Percentiles rank a stretch among this genome's conserved stretches.
Conservation (phyloP, 495 filamentous ascomycete species). For the Podospora sp. region DNA sequence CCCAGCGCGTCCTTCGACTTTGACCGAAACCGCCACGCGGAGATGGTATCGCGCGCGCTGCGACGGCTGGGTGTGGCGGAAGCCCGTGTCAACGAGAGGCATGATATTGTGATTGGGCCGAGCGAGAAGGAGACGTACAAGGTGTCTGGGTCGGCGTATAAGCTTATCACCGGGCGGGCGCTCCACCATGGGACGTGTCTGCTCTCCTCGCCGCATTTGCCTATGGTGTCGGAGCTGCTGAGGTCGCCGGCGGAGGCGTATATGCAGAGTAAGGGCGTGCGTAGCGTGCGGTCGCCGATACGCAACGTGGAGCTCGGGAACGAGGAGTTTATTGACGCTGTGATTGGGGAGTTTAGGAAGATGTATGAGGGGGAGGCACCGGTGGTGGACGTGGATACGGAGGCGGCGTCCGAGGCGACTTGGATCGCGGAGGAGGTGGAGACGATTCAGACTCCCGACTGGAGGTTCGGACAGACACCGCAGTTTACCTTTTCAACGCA, state of each 20-base stretch:
- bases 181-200: constrained; percentile 93
- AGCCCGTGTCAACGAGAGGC: constrained; percentile 77
- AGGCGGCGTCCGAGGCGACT: constrained; percentile 24
- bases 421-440: constrained; percentile 58
- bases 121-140: constrained; percentile 57
- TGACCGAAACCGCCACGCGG: constrained; percentile 81
- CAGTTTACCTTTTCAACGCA: constrained; percentile 72
- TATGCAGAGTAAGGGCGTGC: constrained; percentile 83
- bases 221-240: constrained; percentile 64
- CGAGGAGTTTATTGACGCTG: constrained; percentile 54
- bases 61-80: constrained; percentile 49
- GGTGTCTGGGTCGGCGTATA: constrained; percentile 91
- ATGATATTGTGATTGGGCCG: constrained; percentile 83
- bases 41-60: constrained; percentile 85
- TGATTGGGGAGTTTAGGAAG: constrained; percentile 52
- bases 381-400: constrained; percentile 49
- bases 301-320: constrained; percentile 66
- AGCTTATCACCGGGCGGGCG: constrained; percentile 74
- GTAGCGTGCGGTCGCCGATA: constrained; percentile 85
- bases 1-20: constrained; percentile 63
- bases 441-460: constrained; percentile 73
- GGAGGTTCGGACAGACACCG: constrained; percentile 84
- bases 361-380: constrained; percentile 49
- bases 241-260: constrained; percentile 71
- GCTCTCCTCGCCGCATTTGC: constrained; percentile 69